Evolutionary conservation across 305 asterid genomes (phyloP), one percentile per base, ranked within the genome.

Genomic region (Ajuga reptans): DNA sequence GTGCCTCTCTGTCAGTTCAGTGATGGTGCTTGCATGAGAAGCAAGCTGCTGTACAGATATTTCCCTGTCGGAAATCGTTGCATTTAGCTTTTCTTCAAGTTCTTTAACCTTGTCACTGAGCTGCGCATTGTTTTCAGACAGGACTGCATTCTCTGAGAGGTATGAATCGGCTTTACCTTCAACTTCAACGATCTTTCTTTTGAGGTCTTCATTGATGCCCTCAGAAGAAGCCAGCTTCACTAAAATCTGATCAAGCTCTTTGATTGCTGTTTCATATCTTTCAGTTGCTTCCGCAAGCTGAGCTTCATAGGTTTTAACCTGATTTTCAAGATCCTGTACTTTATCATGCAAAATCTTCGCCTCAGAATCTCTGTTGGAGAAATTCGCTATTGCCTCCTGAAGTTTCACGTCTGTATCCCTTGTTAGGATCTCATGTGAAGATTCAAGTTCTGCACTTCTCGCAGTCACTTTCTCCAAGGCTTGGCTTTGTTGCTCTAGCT

Each of bases 361-460:
- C 84, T 92, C 96, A 1, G 88, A 81, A 76, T 89, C 96, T 83
- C 89, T 87, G 73, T 33, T 83, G 69, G 82, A 68, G 77, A 83
- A 82, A 74, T 72, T 89, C 4, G 84, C 79, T 18, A 80, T 18
- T 12, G 91, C 90, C 74, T 88, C 97, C 73, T 86, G 90, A 68
- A 88, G 76, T 73, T 90, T 85, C 27, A 78, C 62, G 57, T 88
- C 95, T 4, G 87, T 78, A 60, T 86, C 97, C 82, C 72, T 83
- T 41, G 83, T 75, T 37, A 83, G 69, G 0, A 77, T 78, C 73
- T 80, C 93, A 10, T 84, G 92, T 5, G 87, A 75, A 17, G 92
- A 78, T 74, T 84, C 89, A 15, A 87, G 85, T 72, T 89, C 96
- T 33, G 80, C 64, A 67, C 79, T 82, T 72, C 87, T 77, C 5